Percentiles rank a stretch among this genome's conserved stretches.
Conservation (phyloP, 768 basidiomycete genomes). For the Multifurca ochricompacta region DNA sequence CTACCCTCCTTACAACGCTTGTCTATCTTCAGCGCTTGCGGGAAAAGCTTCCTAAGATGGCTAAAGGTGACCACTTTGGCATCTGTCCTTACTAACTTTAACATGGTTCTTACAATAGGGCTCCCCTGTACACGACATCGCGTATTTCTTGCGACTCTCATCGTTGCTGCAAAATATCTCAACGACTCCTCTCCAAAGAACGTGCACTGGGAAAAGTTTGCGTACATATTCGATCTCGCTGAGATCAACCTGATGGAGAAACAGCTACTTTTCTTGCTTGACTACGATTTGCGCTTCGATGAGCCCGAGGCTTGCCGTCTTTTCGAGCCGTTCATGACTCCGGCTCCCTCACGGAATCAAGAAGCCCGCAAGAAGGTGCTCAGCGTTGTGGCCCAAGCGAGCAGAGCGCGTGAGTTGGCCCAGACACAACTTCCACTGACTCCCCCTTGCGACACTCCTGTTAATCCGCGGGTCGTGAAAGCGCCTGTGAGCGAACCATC, state of each 20-base stretch:
- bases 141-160: conserved; percentile 92
- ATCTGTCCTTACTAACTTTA: background rate
- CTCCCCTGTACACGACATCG: conserved; percentile 91
- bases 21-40: conserved; percentile 87
- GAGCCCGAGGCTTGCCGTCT: conserved; percentile 63
- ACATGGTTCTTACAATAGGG: conserved; percentile 30
- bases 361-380: conserved; percentile 48
- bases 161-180: conserved; percentile 93
- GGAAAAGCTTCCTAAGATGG: conserved; percentile 68
- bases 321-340: conserved; percentile 63
- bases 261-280: conserved; percentile 86
- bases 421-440: conserved; percentile 36
- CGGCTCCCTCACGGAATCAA: conserved; percentile 21
- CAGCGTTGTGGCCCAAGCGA: conserved; percentile 45
- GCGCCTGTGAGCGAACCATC: background rate
- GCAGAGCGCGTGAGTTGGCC: conserved; percentile 45
- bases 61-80: conserved; percentile 57
- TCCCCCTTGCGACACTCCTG: conserved; percentile 31
- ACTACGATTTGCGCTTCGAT: conserved; percentile 86
- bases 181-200: conserved; percentile 97
- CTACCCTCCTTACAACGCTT: conserved; percentile 85
- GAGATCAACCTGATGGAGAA: conserved; percentile 97
- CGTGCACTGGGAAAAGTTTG: conserved; percentile 83
- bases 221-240: conserved; percentile 59
- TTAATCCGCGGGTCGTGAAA: conserved; percentile 22